phyloP scores from a whole-genome alignment of 139 green algal genomes.

The Tetraselmis chui region DNA sequence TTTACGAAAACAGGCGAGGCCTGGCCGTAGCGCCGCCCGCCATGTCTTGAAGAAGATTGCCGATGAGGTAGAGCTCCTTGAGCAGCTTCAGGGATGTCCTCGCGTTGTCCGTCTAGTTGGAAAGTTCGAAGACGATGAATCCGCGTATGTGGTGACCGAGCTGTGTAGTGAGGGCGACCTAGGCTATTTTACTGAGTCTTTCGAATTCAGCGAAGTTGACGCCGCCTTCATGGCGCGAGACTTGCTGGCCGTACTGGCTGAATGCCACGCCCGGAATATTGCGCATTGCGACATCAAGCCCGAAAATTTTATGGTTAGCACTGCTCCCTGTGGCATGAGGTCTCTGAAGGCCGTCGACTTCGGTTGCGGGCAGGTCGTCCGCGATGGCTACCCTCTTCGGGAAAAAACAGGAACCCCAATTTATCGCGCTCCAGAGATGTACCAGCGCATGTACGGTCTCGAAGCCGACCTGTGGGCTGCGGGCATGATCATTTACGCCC shows the following conservation, averaged over 20 bases:
- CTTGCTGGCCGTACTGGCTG: neutral
- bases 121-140: neutral
- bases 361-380: neutral
- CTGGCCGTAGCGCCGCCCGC: neutral
- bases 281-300: neutral
- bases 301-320: neutral
- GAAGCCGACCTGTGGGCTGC: slow-evolving; percentile 35
- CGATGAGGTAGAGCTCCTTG: neutral
- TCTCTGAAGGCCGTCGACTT: neutral
- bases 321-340: neutral
- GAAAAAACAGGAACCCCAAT: neutral
- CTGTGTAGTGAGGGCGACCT: neutral
- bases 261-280: neutral
- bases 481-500: slow-evolving; percentile 43
- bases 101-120: neutral
- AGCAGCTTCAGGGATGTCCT: neutral
- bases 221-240: neutral
- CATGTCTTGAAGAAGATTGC: neutral
- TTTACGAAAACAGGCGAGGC: neutral
- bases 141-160: neutral
- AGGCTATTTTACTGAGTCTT: neutral
- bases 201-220: neutral
- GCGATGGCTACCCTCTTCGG: neutral
- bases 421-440: neutral
- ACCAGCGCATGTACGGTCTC: slow-evolving; percentile 12